phyloP scores from a whole-genome alignment of 139 green algal genomes.

The Bryopsis sp. region DNA sequence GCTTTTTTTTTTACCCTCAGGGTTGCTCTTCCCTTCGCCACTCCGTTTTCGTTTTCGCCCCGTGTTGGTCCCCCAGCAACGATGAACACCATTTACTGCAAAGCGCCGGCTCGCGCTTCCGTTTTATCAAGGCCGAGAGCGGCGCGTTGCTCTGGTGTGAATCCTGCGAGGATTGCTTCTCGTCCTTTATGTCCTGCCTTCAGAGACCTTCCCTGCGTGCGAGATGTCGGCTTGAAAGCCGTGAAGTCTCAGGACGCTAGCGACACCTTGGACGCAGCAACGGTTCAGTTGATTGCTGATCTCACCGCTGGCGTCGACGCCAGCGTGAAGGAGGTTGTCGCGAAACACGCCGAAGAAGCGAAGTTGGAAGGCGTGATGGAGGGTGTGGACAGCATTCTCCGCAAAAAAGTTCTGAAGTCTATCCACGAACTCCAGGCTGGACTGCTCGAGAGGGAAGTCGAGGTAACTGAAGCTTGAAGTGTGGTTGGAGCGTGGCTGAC shows the following conservation, averaged over 20 bases:
- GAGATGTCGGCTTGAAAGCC: not conserved
- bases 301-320: not conserved
- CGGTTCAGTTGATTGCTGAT: slow-evolving; percentile 15
- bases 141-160: no score
- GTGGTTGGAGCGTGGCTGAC: not conserved
- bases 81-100: no score
- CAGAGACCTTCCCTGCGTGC: no score
- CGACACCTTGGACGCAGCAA: not conserved
- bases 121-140: no score
- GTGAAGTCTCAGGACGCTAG: slow-evolving; percentile 9
- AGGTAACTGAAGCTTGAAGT: slow-evolving; percentile 38
- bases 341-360: not conserved
- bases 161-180: no score
- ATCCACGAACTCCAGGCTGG: slow-evolving; percentile 59
- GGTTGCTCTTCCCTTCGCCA: no score
- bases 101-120: no score
- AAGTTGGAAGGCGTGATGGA: not conserved
- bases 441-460: slow-evolving; percentile 73
- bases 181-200: not conserved
- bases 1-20: no score
- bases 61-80: no score
- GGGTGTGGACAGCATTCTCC: slow-evolving; percentile 30
- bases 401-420: slow-evolving; percentile 35
- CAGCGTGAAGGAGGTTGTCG: not conserved
- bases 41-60: no score